Base-by-base conservation (phyloP, 2,329 filamentous ascomycete species). In the Purpureocillium lavendulum region DNA sequence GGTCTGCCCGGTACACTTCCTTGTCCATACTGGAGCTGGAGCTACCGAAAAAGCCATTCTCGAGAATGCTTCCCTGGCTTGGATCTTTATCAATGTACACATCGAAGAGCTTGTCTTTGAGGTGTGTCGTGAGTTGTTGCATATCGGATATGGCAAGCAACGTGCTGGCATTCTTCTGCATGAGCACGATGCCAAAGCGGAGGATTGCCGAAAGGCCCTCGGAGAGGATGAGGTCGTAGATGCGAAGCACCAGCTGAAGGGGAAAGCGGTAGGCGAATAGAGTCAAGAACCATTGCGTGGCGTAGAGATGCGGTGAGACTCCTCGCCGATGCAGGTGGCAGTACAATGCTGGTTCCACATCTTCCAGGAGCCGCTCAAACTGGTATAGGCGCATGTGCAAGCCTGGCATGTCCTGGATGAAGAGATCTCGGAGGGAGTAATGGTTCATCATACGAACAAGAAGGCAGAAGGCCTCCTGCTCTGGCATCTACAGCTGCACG, bases 241-340 rank as follows among this genome's bases (percentile, higher is more conserved):
- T 94, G 26, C 92, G 85, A 42, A 98, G 80, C 7, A 98, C 92
- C 9, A 98, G 78, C 57, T 98, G 92, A 7, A 98, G 73, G 8
- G 92, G 92, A 61, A 98, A 98, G 32, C 94, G 85, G 61, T 98
- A 98, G 26, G 90, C 88, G 57, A 98, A 98, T n/a, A 98, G 73
- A 0, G 92, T 98, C 36, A 98, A 74, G 64, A 98, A 98, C 92
- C 92, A 98, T 61, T 98, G 92, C 0, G 92, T 98, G 33, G 92
- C 92, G 58, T 98, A 98, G 8, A 98, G 73, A 56, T 95, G 87
- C 1, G 92, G 84, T 8, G 84, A 84, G 40, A 98, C 92, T 48
- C 87, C 82, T 40, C 85, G 80, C 42, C 92, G 82, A 54, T 86
- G 85, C 40, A 98, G 77, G 61, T 98, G 92, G 58, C 90, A 96